Base-by-base conservation (phyloP, 345 rosid genomes). In the Schrenkiella parvula region DNA sequence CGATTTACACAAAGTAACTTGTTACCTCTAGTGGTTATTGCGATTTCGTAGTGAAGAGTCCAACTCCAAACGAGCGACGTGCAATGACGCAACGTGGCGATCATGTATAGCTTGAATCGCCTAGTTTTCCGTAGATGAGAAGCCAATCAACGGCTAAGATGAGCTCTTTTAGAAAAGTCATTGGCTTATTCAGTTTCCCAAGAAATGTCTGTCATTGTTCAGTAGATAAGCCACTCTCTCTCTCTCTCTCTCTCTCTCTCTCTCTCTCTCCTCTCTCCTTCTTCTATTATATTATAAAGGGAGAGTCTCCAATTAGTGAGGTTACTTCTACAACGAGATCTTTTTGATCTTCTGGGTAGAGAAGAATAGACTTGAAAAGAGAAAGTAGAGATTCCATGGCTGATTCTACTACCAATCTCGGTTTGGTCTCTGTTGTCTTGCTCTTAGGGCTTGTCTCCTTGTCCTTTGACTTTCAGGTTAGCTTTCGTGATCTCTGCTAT, bases 131-230 rank as follows among this genome's bases (percentile, higher is more conserved):
- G 69, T 35, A 47, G 44, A 26, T n/a, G 12, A 8, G 25, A 28
- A 39, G 28, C 66, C 51, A 76, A 70, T 76, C 72, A 70, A 76
- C 76, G 80, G 80, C 62, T 48, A 64, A 15, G 80, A 70, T 76
- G n/a, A n/a, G n/a, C 61, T 65, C 34, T 42, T 56, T 32, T 41
- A 37, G 10, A 26, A 3, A 44, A 10, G 4, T 44, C 47, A 64
- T 62, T 54, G 58, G 77, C 23, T 56, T 0, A 28, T 76, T 76
- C 76, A 70, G 18, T 64, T 70, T 76, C 65, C 76, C 80, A 76
- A 76, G 76, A 76, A 76, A 70, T 35, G 44, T 76, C 11, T 64
- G 47, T 70, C 76, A 55, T 64, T 6, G 9, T 70, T 62, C 71
- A 76, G 31, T 44, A 70, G 80, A 76, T 76, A 78, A 78, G 61